Evolutionary conservation across 129 eudicot species (phyloP).

Genomic region (Lactuca sativa): DNA sequence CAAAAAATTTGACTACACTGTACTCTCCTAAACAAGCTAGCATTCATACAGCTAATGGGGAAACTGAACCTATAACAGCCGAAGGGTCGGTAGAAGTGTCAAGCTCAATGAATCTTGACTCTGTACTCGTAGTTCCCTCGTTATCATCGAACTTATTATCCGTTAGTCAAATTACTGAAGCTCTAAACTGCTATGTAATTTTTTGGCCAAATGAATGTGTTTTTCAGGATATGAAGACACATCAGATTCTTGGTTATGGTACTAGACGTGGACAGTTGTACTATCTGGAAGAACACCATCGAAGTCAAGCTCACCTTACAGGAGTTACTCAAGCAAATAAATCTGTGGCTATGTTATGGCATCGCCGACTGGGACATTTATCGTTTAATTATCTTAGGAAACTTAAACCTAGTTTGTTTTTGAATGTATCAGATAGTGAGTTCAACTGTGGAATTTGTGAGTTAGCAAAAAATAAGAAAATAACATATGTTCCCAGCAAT

Average conservation of each 20-base stretch:
- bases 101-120: neutral
- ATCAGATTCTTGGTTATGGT: too few relatives aligned
- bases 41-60: neutral
- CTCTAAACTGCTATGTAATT: too few relatives aligned
- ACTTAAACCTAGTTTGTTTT: too few relatives aligned
- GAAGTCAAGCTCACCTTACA: neutral
- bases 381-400: neutral
- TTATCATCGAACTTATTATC: too few relatives aligned
- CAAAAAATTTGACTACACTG: neutral
- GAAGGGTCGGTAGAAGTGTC: neutral
- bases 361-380: neutral
- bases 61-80: neutral
- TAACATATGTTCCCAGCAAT: neutral
- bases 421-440: too few relatives aligned
- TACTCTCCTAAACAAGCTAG: neutral
- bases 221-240: too few relatives aligned
- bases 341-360: constrained; percentile 6
- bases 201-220: too few relatives aligned
- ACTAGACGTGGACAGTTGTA: neutral
- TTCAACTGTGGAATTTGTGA: too few relatives aligned
- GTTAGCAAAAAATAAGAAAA: neutral
- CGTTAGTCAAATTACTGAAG: too few relatives aligned
- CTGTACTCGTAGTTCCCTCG: constrained; percentile 1
- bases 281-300: neutral
- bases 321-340: neutral